Base-by-base conservation (phyloP, 2,329 filamentous ascomycete species). In the Tricladium varicosporioides region DNA sequence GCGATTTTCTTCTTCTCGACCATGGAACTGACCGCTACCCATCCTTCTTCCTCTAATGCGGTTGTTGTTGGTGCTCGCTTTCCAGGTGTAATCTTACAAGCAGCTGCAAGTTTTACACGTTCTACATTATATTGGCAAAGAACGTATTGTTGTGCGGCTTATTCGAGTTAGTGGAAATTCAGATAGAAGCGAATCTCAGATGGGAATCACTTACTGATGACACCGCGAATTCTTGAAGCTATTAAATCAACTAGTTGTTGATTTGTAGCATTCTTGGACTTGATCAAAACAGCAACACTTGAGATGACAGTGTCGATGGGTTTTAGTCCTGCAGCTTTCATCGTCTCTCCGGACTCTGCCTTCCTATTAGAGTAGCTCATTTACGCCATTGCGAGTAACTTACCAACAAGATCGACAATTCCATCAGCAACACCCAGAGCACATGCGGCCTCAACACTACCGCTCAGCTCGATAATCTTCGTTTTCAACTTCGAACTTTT, bases 71-170 rank as follows among this genome's bases (percentile, higher is more conserved):
- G 91, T 1, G 94, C 92, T 51, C 94, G 88, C 78, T 94, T 96
- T 60, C 94, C 94, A 0, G 94, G 94, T 0, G 94, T 97, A 71
- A 97, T 89, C 65, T 82, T 82, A 48, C 81, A 84, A 8, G 89
- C 92, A 32, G 78, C 76, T 7, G 79, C 69, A 56, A 99, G 83
- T 53, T 83, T 82, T 48, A 75, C 72, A 60, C 92, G 85, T 65
- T 89, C 82, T 58, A 97, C 84, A 76, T 99, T 99, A 81, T 97
- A 99, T 71, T 95, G 92, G 78, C 94, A 97, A 31, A 97, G 84
- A 27, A 97, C 91, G 71, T 89, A 97, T 74, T 86, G 88, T 76
- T 99, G 91, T 9, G 94, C 94, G 44, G 91, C 83, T 85, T 60
- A 1, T 47, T 11, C 4, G 16, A 46, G 50, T 65, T 60, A 67